A percentile compares a stretch with the other conserved stretches of the same genome.
These are phyloP conservation scores for Eucalyptus tenuipes DNA, from an alignment of 345 rosid genomes.

Conservation along the genomic window DNA sequence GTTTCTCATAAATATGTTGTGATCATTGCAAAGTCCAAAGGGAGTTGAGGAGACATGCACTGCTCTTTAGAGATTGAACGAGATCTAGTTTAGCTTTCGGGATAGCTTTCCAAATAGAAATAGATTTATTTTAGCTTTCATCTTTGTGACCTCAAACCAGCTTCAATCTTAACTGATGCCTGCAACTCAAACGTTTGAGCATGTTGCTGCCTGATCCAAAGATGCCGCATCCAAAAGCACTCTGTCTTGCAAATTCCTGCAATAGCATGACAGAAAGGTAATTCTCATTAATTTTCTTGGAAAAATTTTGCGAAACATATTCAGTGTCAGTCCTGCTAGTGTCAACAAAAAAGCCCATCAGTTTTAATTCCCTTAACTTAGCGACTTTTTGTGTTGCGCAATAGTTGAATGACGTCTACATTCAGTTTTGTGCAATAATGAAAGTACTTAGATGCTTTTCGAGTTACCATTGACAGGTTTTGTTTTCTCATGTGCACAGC, in stretches of 20 bases:
- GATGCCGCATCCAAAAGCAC: conserved; percentile 40
- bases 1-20: not conserved
- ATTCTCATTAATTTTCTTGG: not conserved
- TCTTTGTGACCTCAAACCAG: not conserved
- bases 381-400: not conserved
- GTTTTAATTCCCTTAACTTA: not conserved
- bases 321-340: not conserved
- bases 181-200: conserved; percentile 44
- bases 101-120: not conserved
- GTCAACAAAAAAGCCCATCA: not conserved
- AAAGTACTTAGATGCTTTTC: not conserved
- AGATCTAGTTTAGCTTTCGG: not conserved
- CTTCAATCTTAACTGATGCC: conserved; percentile 34
- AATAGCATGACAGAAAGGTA: conserved; percentile 14
- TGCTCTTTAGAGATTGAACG: not conserved
- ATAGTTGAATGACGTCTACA: not conserved
- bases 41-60: not conserved
- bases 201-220: conserved; percentile 36
- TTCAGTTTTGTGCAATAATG: not conserved
- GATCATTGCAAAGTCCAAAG: not conserved
- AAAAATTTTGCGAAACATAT: not conserved
- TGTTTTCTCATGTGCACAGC: conserved; percentile 40
- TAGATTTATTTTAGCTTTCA: not conserved
- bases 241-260: conserved; percentile 41
- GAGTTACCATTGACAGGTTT: conserved; percentile 43